phyloP scores from a whole-genome alignment of 352 stramenopile genomes.

The Phytophthora boehmeriae region DNA sequence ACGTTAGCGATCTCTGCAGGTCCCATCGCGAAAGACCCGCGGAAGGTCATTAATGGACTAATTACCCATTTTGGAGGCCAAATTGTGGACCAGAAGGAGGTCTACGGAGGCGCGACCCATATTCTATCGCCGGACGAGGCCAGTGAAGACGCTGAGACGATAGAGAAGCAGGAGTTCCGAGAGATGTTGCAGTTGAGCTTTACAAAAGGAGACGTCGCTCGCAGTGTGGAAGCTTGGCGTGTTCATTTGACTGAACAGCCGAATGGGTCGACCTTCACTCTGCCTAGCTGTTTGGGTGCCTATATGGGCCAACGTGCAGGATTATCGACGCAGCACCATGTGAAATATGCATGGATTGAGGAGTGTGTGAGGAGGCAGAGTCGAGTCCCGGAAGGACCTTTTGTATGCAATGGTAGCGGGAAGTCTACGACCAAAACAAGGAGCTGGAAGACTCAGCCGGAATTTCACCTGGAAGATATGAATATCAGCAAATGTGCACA shows the following conservation, averaged over 20 bases:
- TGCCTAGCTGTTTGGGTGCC: constrained; percentile 66
- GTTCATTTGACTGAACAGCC: constrained; percentile 43
- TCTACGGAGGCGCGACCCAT: constrained; percentile 65
- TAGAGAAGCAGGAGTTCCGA: constrained; percentile 41
- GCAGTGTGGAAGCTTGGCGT: constrained; percentile 47
- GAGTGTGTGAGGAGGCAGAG: constrained; percentile 68
- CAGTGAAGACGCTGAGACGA: constrained; percentile 10
- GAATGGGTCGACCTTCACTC: constrained; percentile 27
- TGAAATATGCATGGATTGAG: constrained; percentile 86
- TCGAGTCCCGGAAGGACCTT: constrained; percentile 58
- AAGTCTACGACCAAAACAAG: constrained; percentile 19
- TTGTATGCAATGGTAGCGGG: constrained; percentile 30
- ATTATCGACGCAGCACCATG: constrained; percentile 58
- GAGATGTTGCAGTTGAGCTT: constrained; percentile 53
- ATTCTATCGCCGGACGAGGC: constrained; percentile 68
- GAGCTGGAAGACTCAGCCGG: constrained; percentile 58
- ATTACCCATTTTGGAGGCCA: constrained; percentile 86
- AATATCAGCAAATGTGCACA: constrained; percentile 43
- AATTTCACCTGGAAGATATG: constrained; percentile 58
- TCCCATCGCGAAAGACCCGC: constrained; percentile 77
- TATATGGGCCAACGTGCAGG: constrained; percentile 57
- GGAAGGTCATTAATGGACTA: constrained; percentile 81
- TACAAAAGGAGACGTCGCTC: constrained; percentile 48
- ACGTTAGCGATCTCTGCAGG: constrained; percentile 73
- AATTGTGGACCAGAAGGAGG: constrained; percentile 58